Evolutionary conservation across 345 rosid genomes (phyloP), one percentile per base, ranked within the genome.

Genomic region (Syzygium oleosum): DNA sequence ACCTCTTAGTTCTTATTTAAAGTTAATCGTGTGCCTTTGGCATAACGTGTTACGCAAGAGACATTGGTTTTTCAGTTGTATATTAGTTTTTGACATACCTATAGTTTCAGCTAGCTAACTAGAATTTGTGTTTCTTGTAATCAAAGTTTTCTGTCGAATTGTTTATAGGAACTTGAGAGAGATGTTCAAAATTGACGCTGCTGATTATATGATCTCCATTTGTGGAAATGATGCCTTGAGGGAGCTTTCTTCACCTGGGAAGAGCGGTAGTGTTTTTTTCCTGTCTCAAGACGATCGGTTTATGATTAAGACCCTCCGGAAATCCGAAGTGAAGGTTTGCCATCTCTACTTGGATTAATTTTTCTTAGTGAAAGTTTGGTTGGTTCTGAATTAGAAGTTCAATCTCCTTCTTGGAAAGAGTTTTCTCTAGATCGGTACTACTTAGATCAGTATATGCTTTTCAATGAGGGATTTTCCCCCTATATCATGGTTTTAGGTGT

Each of bases 161-260:
- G 56, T n/a, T 85, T 91, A 78, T 87, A 98, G 99, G 96, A 95
- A 98, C 92, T 88, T 98, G 88, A 93, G 99, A 92, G 98, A 98
- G 92, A 94, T 98, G 99, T 98, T 98, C 95, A 98, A 98, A 93
- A 96, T 98, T 85, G 98, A 98, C 89, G 98, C 99, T 56, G 99
- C 98, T 87, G 99, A 98, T 91, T 96, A 96, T 90, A 98, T 98
- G 99, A 96, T 98, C 94, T 98, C 99, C 65, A 98, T 98, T 88
- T 98, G 99, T 87, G 99, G 99, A 86, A 98, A 96, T 87, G 99
- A 96, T 94, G 96, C 98, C 88, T 97, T 98, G 73, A 92, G 99
- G 88, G 99, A 96, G 89, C 99, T 98, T 91, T 98, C 99, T 91
- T 98, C 99, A 78, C 99, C 99, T 59, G 99, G 99, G 68, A 98